A percentile compares a stretch with the other conserved stretches of the same genome.
Conservation (phyloP, 192 early-diverging fungal genomes). For the Dissophora globulifera region DNA sequence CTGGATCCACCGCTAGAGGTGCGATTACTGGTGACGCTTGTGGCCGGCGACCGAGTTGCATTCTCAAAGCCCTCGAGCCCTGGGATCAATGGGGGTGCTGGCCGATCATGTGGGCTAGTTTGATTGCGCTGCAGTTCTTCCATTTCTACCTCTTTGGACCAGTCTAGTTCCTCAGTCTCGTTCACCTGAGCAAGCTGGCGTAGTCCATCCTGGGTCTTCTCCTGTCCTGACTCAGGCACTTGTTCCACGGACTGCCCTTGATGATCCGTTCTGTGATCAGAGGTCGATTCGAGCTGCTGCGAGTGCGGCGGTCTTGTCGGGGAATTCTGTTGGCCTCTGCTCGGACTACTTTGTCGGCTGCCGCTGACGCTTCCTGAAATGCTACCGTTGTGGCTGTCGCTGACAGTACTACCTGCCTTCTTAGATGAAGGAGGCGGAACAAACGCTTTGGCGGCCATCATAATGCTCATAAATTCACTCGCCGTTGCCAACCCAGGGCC, state of each 20-base stretch:
- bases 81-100: background rate
- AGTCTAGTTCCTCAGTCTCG: background rate
- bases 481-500: conserved; percentile 14
- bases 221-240: too few relatives aligned
- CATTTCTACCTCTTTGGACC: conserved; percentile 1
- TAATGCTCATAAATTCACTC: conserved; percentile 26
- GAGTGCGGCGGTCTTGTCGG: background rate
- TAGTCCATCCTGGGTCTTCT: too few relatives aligned
- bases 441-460: conserved; percentile 8
- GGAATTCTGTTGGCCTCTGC: background rate
- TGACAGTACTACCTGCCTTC: background rate
- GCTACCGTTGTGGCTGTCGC: background rate
- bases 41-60: background rate
- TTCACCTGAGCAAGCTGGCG: too few relatives aligned
- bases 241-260: too few relatives aligned
- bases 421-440: conserved; percentile 4
- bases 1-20: background rate
- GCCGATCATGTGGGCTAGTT: background rate
- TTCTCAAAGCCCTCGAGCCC: background rate
- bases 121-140: background rate
- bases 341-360: conserved; percentile 5
- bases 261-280: too few relatives aligned
- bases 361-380: background rate
- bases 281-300: too few relatives aligned
- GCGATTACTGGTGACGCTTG: background rate